Evolutionary conservation across 176 grass and related monocot species (phyloP).

Genomic region (Eleusine coracana): DNA sequence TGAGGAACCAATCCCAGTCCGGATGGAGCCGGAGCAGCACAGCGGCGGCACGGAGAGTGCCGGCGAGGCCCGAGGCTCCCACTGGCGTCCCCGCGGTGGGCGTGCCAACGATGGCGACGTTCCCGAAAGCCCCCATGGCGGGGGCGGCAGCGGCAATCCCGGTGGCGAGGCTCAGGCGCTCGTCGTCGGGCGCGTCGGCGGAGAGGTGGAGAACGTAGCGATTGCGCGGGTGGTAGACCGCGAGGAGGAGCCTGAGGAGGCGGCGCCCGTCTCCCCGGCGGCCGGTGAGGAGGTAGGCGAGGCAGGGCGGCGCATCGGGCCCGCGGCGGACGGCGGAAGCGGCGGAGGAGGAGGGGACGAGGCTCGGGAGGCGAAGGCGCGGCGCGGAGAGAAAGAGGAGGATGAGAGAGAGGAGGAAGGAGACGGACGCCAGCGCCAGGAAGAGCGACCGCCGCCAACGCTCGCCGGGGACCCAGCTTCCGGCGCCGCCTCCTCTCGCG

Average conservation of each 20-base stretch:
- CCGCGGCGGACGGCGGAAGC: constrained; percentile 30
- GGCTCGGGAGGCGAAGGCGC: constrained; percentile 52
- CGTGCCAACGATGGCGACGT: constrained; percentile 62
- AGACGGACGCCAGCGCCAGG: constrained; percentile 44
- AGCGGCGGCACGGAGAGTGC: constrained; percentile 62
- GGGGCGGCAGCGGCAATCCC: constrained; percentile 39
- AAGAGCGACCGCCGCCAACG: constrained; percentile 49
- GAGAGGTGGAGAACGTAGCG: constrained; percentile 79
- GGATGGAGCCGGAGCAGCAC: constrained; percentile 67
- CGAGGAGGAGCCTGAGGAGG: constrained; percentile 69
- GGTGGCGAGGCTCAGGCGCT: constrained; percentile 56
- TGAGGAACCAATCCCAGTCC: constrained; percentile 89
- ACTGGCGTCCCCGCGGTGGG: constrained; percentile 56
- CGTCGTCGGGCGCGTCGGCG: constrained; percentile 53
- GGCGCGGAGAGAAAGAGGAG: constrained; percentile 55
- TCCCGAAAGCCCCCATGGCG: constrained; percentile 56
- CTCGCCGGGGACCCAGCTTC: constrained; percentile 33
- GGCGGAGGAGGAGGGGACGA: constrained; percentile 16
- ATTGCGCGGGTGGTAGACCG: constrained; percentile 88
- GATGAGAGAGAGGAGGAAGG: constrained; percentile 62
- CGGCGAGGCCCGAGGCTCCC: constrained; percentile 69
- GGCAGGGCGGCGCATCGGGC: constrained; percentile 53
- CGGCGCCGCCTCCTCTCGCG: constrained; percentile 12
- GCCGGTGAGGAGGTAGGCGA: constrained; percentile 74
- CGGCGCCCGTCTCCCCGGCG: constrained; percentile 55